A percentile compares a stretch with the other conserved stretches of the same genome.
Conservation (phyloP, 2,329 filamentous ascomycete species). For the Xylaria sp. region DNA sequence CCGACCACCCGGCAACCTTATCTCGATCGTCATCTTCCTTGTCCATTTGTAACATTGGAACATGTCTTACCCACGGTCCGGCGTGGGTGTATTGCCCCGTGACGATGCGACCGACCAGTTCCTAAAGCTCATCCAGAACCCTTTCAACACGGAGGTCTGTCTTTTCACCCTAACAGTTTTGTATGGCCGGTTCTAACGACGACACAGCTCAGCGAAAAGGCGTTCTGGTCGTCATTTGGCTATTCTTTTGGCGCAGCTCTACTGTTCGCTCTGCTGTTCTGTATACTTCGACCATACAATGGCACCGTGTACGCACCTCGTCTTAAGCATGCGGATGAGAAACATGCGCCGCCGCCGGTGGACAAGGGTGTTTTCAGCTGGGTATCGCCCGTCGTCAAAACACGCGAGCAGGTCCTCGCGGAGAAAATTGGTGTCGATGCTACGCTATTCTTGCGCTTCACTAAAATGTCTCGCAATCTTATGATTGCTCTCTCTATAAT, state of each 20-base stretch:
- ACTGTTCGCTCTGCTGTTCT: slow-evolving; percentile 78
- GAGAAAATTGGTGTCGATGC: slow-evolving; percentile 86
- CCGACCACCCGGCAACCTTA: too few relatives aligned
- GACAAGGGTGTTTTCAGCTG: slow-evolving; percentile 84
- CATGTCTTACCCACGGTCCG: slow-evolving; percentile 8
- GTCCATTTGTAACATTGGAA: neutral
- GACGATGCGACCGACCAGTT: slow-evolving; percentile 45
- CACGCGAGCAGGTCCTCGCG: slow-evolving; percentile 77
- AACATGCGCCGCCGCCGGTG: slow-evolving; percentile 73
- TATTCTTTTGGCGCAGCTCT: slow-evolving; percentile 77
- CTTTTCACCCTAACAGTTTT: neutral
- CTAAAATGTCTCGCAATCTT: slow-evolving; percentile 87
- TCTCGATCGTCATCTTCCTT: neutral
- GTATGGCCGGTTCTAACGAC: neutral
- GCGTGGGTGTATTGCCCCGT: slow-evolving; percentile 11
- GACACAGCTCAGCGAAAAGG: slow-evolving; percentile 24
- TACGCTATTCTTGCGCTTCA: slow-evolving; percentile 83
- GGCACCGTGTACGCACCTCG: slow-evolving; percentile 80
- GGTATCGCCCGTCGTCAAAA: slow-evolving; percentile 78
- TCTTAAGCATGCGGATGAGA: slow-evolving; percentile 75
- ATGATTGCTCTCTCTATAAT: slow-evolving; percentile 74
- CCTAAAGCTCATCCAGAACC: slow-evolving; percentile 54
- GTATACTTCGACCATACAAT: slow-evolving; percentile 85
- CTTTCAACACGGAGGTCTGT: slow-evolving; percentile 53
- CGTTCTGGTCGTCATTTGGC: slow-evolving; percentile 74